Conservation (phyloP, 192 early-diverging fungal species). For the Ambispora gerdemannii region DNA sequence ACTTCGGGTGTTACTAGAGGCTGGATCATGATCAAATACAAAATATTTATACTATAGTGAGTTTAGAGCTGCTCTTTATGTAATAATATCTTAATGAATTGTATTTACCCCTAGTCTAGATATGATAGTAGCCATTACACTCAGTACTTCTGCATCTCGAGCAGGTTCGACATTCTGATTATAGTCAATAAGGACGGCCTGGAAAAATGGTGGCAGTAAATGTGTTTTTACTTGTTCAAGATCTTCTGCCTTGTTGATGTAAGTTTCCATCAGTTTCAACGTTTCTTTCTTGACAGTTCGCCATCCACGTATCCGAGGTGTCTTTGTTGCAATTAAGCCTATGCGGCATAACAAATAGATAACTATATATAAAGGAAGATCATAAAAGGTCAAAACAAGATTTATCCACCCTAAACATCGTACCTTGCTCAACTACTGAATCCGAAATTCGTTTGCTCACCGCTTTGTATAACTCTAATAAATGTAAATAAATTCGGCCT, state of each 20-base stretch:
- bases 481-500: slow-evolving; percentile 82
- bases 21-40: too few relatives aligned
- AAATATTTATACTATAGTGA: too few relatives aligned
- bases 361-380: background rate
- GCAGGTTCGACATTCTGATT: slow-evolving; percentile 81
- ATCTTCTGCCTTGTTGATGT: slow-evolving; percentile 86
- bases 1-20: slow-evolving; percentile 79
- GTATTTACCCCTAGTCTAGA: slow-evolving; percentile 65
- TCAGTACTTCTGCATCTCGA: slow-evolving; percentile 93
- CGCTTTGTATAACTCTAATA: slow-evolving; percentile 89
- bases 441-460: slow-evolving; percentile 82
- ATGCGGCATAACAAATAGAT: slow-evolving; percentile 3
- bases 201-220: slow-evolving; percentile 88
- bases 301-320: slow-evolving; percentile 84
- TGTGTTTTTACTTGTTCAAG: slow-evolving; percentile 71
- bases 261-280: slow-evolving; percentile 88
- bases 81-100: too few relatives aligned
- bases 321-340: slow-evolving; percentile 87
- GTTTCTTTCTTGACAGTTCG: slow-evolving; percentile 97
- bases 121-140: slow-evolving; percentile 87
- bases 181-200: slow-evolving; percentile 89
- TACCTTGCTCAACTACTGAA: slow-evolving; percentile 68
- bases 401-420: too few relatives aligned
- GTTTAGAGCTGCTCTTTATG: too few relatives aligned
- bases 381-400: too few relatives aligned